Percentiles rank a stretch among this genome's conserved stretches.
These are phyloP conservation scores for Vinca minor DNA, from an alignment of 257 asterid species.

Conservation along the genomic window DNA sequence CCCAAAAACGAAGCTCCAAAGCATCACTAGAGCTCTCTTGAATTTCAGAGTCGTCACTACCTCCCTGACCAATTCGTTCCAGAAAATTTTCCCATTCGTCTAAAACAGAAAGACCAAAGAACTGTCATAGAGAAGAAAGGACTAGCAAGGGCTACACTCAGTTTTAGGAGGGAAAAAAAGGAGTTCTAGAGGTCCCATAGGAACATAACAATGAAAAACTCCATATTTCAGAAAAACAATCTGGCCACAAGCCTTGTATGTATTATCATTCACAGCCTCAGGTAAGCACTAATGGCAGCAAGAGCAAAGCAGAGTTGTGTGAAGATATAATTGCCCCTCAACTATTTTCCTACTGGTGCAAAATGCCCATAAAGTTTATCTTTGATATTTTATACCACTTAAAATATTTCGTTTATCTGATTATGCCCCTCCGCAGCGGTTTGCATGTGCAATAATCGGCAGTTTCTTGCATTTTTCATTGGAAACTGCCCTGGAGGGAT, in stretches of 20 bases:
- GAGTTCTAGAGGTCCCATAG: background rate
- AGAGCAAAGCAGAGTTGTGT: background rate
- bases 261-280: background rate
- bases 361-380: too few species aligned
- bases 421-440: too few species aligned
- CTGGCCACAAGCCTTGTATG: background rate
- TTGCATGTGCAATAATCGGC: too few species aligned
- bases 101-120: constrained; percentile 18
- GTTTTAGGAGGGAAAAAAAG: background rate
- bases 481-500: too few species aligned
- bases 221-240: background rate
- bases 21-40: constrained; percentile 65
- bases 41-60: constrained; percentile 66
- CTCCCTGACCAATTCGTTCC: constrained; percentile 78
- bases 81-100: constrained; percentile 96
- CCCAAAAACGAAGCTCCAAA: constrained; percentile 97
- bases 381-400: too few species aligned
- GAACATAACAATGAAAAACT: background rate
- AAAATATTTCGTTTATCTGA: too few species aligned
- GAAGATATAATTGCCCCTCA: too few species aligned
- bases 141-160: background rate
- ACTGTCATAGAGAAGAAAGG: background rate
- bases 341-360: too few species aligned
- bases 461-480: too few species aligned
- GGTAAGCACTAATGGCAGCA: background rate